These are phyloP conservation scores for Apophysomyces sp. DNA, from an alignment of 371 early-diverging fungal genomes.

Conservation along the genomic window DNA sequence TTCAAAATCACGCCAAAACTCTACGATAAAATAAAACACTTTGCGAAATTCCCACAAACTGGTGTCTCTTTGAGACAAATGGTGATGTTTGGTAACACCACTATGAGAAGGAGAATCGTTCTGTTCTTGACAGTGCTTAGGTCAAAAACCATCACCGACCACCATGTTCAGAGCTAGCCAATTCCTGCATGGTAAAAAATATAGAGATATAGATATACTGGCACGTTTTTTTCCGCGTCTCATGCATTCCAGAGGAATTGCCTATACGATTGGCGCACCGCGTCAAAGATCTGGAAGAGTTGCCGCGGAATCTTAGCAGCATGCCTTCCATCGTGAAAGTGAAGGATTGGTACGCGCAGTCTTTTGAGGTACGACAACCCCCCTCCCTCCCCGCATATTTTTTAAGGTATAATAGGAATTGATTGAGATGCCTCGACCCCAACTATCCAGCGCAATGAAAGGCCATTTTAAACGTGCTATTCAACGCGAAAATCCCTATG, in stretches of 20 bases:
- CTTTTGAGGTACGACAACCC: conserved; percentile 61
- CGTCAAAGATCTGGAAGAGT: conserved; percentile 91
- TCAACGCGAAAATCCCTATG: not conserved
- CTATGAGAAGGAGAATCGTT: not conserved
- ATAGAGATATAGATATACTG: not conserved
- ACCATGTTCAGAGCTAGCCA: conserved; percentile 85
- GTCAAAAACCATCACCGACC: conserved; percentile 73
- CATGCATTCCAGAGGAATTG: conserved; percentile 68
- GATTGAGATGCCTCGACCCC: conserved; percentile 66
- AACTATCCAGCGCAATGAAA: conserved; percentile 38
- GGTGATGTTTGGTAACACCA: conserved; percentile 83
- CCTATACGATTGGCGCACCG: conserved; percentile 94
- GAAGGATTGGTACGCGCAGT: conserved; percentile 94
- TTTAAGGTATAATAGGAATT: conserved; percentile 50
- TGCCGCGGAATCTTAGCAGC: conserved; percentile 83
- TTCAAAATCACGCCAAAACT: conserved; percentile 56
- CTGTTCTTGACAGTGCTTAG: conserved; percentile 28
- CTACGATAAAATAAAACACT: conserved; percentile 68
- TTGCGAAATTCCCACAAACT: conserved; percentile 84
- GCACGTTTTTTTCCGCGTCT: not conserved
- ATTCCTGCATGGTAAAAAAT: conserved; percentile 67
- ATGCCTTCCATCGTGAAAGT: conserved; percentile 91
- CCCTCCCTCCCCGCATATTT: too few species aligned
- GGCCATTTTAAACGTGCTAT: conserved; percentile 19
- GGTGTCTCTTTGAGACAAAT: conserved; percentile 90